Evolutionary conservation across 2,329 filamentous ascomycete species (phyloP).

Genomic region (Cryphonectria parasitica): DNA sequence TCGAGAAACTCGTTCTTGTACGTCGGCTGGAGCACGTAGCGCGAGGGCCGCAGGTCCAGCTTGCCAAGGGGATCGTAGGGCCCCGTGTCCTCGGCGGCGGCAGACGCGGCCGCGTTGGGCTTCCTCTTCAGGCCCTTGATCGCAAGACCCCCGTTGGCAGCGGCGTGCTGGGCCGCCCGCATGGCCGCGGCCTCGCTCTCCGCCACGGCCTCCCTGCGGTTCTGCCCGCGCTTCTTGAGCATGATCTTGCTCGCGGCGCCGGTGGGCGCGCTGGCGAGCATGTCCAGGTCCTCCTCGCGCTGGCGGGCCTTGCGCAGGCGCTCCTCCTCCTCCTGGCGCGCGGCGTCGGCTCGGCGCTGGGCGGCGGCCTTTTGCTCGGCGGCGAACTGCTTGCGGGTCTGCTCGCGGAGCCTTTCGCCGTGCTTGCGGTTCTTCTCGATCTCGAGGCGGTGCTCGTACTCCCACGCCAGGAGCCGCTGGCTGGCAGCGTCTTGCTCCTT

Average conservation of each 20-base stretch:
- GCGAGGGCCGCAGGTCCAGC: constrained; percentile 66
- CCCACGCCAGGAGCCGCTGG: constrained; percentile 66
- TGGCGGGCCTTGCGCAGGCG: constrained; percentile 65
- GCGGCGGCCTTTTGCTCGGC: constrained; percentile 70
- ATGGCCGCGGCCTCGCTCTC: constrained; percentile 44
- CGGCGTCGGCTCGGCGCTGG: constrained; percentile 64
- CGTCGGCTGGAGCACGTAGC: constrained; percentile 69
- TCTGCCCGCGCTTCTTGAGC: constrained; percentile 73
- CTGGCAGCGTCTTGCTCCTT: constrained; percentile 52
- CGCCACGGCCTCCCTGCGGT: constrained; percentile 38
- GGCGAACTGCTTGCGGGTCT: constrained; percentile 57
- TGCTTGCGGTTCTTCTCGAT: constrained; percentile 64
- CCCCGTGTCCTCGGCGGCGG: constrained; percentile 65
- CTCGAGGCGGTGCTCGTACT: constrained; percentile 70
- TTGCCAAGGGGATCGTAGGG: constrained; percentile 91
- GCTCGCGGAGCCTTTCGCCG: constrained; percentile 58
- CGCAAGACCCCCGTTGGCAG: constrained; percentile 48
- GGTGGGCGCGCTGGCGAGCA: constrained; percentile 66
- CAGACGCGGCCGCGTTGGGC: constrained; percentile 47
- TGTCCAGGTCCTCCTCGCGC: constrained; percentile 70
- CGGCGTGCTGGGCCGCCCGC: constrained; percentile 31
- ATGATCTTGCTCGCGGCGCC: constrained; percentile 61
- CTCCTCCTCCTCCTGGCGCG: constrained; percentile 72
- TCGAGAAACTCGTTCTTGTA: constrained; percentile 81
- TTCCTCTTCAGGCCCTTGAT: constrained; percentile 78